Base-by-base conservation (phyloP, 225 moss, liverwort and hornwort genomes). In the Marchantia paleacea region DNA sequence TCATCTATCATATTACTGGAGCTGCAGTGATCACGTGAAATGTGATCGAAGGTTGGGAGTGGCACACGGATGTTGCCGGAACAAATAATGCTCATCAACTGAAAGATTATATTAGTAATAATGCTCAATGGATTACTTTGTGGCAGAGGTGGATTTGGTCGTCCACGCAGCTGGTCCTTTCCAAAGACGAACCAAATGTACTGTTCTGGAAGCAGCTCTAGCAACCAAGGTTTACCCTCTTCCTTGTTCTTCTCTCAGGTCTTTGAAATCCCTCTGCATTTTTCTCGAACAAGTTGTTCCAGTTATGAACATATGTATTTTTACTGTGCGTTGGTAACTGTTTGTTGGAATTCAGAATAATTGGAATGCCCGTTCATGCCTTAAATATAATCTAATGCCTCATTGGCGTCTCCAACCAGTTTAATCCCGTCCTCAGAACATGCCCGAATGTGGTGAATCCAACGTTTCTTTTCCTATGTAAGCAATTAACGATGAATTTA, bases 161-260 rank as follows among this genome's bases (percentile, higher is more conserved):
- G 89, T 96, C 26, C 94, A 96, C 82, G 87, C 94, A 68, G 96
- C 94, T 54, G 94, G 96, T 55, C 94, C 96, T 12, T 96, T 96
- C 66, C 96, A 96, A 77, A 88, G 91, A 77, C 87, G 86, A 80
- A 81, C 79, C 14, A 81, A 87, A 48, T 94, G 96, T 79, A 80
- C 86, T 53, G 94, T 94, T 61, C 68, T 92, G 72, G 90, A 94
- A 85, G 92, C 94, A 72, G 94, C 96, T 79, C 79, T 94, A 78
- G 88, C 90, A 31, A 94, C 94, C 75, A 90, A 86, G 89, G 92
- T 96, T 22, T 24, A 25, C 0, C 28, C 7, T 16, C 10, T 31
- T 30, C 6, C 68, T 68, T 25, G 13, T 68, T 31, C 16, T 29
- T 30, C 30, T 65, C 10, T 24, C 65, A 10, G 39, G 2, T 39